phyloP scores from a whole-genome alignment of 306 rosid species.

The Rubus idaeus region DNA sequence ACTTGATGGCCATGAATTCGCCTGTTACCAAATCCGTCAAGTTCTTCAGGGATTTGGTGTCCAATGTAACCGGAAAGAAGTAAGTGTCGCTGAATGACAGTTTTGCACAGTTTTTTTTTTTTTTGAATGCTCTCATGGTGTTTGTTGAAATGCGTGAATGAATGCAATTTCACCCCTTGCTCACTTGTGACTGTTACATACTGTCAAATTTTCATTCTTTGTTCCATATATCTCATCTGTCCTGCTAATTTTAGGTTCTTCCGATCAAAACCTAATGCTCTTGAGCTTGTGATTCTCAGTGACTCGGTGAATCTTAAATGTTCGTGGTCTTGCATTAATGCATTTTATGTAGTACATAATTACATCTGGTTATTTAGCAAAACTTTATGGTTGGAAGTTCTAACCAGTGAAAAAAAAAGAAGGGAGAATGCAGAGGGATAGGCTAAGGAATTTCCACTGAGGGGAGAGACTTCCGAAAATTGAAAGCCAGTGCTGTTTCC shows the following conservation, averaged over 20 bases:
- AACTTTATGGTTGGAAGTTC: conserved; percentile 34
- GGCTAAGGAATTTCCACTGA: conserved; percentile 43
- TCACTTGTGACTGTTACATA: not conserved
- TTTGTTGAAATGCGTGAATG: conserved; percentile 19
- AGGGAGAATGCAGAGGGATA: conserved; percentile 28
- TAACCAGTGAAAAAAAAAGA: not conserved
- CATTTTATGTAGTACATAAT: not conserved
- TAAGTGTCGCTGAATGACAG: conserved; percentile 30
- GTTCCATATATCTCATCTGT: not conserved
- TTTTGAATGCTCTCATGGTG: not conserved
- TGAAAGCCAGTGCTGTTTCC: conserved; percentile 35
- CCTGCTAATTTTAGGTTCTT: not conserved
- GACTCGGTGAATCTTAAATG: not conserved
- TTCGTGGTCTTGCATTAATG: not conserved
- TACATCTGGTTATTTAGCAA: conserved; percentile 35
- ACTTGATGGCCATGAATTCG: conserved; percentile 84
- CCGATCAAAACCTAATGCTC: not conserved
- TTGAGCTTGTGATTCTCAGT: not conserved
- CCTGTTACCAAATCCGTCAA: conserved; percentile 84
- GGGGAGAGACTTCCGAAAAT: conserved; percentile 34
- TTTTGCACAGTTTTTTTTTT: not conserved
- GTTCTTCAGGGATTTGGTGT: conserved; percentile 75
- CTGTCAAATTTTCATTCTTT: not conserved
- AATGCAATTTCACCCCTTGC: conserved; percentile 19
- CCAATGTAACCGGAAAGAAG: conserved; percentile 81